These are phyloP conservation scores for Nadsonia fulvescens DNA, from an alignment of 805 yeast species.

Conservation along the genomic window DNA sequence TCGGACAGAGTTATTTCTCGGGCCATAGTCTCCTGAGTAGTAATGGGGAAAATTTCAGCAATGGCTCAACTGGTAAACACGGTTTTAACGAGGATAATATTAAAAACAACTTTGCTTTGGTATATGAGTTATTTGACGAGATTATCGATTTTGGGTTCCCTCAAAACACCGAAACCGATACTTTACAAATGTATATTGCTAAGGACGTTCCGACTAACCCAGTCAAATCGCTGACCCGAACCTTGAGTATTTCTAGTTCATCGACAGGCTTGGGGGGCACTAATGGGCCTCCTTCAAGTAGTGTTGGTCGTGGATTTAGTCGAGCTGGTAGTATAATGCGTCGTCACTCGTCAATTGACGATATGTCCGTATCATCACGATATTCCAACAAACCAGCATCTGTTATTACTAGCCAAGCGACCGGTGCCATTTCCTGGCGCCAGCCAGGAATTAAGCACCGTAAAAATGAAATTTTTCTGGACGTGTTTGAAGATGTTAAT, in stretches of 20 bases:
- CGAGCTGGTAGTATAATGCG: not conserved
- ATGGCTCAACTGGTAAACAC: too few species aligned
- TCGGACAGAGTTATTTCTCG: conserved; percentile 28
- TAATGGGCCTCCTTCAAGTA: too few species aligned
- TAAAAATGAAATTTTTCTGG: conserved; percentile 61
- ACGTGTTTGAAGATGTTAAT: conserved; percentile 58
- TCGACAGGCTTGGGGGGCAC: not conserved
- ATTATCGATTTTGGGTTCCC: conserved; percentile 66
- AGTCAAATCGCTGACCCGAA: too few species aligned
- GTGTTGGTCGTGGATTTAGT: too few species aligned
- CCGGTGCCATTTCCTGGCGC: conserved; percentile 49
- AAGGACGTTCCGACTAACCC: too few species aligned
- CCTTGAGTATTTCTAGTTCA: not conserved
- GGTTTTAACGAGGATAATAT: conserved; percentile 31
- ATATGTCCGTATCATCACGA: conserved; percentile 7
- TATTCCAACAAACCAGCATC: conserved; percentile 8
- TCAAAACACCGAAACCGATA: conserved; percentile 36
- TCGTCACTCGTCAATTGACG: conserved; percentile 2
- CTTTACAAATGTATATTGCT: conserved; percentile 22
- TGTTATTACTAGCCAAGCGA: conserved; percentile 18
- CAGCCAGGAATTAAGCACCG: conserved; percentile 52
- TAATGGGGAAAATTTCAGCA: too few species aligned
- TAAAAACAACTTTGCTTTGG: conserved; percentile 43
- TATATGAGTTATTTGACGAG: conserved; percentile 68
- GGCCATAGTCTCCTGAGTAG: too few species aligned